A percentile compares a stretch with the other conserved stretches of the same genome.
phyloP scores from a whole-genome alignment of 306 rosid species.

The Cucumis sativus region DNA sequence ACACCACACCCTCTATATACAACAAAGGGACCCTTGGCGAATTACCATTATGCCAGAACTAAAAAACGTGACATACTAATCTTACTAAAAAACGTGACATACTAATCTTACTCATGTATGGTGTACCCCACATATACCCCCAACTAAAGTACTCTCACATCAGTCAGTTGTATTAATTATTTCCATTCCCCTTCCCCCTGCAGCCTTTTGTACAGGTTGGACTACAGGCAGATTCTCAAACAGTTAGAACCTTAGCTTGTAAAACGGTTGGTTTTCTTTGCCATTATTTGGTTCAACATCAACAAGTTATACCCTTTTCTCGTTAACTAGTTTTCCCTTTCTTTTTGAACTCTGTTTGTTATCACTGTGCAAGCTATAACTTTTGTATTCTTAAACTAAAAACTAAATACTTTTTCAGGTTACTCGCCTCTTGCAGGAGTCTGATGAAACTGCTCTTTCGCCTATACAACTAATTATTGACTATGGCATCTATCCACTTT shows the following conservation, averaged over 20 bases:
- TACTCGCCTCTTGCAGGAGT: constrained; percentile 44
- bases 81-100: too few species aligned
- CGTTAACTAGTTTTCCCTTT: background rate
- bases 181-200: constrained; percentile 7
- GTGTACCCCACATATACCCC: too few species aligned
- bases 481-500: constrained; percentile 49
- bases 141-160: too few species aligned
- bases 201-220: constrained; percentile 87
- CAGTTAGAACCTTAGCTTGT: constrained; percentile 70
- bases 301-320: background rate
- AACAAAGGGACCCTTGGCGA: too few species aligned
- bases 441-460: constrained; percentile 21
- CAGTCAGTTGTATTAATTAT: background rate
- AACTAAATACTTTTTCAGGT: constrained; percentile 34
- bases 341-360: background rate
- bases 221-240: constrained; percentile 67
- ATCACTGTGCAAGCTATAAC: background rate
- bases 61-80: too few species aligned
- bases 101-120: too few species aligned
- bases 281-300: background rate
- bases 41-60: too few species aligned
- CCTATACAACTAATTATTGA: constrained; percentile 40
- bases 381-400: background rate
- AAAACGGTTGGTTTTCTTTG: constrained; percentile 44
- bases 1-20: too few species aligned